Base-by-base conservation (phyloP, 305 asterid genomes). In the Fraxinus xanthoxyloides region DNA sequence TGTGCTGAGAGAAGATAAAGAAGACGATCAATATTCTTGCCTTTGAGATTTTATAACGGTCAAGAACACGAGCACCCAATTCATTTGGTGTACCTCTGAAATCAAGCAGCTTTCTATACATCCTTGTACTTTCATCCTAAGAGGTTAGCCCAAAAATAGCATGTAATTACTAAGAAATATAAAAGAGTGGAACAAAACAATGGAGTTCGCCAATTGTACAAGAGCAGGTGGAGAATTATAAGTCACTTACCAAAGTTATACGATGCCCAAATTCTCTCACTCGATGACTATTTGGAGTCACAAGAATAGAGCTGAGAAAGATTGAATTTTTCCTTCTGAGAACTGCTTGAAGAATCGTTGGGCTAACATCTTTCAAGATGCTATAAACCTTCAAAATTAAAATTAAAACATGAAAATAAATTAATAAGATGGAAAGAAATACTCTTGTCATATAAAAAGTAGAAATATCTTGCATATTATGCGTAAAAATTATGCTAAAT, bases 221-320 rank as follows among this genome's bases (percentile, higher is more conserved):
- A 85, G 54, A 75, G 56, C 48, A 65, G 69, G 51, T 75, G 21
- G 51, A 38, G 34, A 79, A 77, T 34, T 38, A 81, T 7, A 75
- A 61, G 72, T 80, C 82, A 88, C 98, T 89, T 88, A 97, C 98
- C 73, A 87, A 83, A 72, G 88, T 83, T 81, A 97, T 89, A 84
- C 89, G 91, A 76, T 83, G 92, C 82, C 97, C 95, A 69, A 92
- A 92, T 86, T 97, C 99, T 78, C 94, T 91, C 81, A 95, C 92
- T 9, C 98, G 97, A 79, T 92, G 93, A 83, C 92, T 85, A 85
- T 97, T 97, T 67, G 99, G 99, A 78, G 98, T 93, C 87, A 97
- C 92, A 34, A 95, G 94, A 85, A 94, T 70, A 81, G 86, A 82
- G 86, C 91, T 90, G 59, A 93, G 92, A 82, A 97, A 93, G 82